Evolutionary conservation across 1,284 basidiomycete species (phyloP).

Genomic region (Mycena citricolor): DNA sequence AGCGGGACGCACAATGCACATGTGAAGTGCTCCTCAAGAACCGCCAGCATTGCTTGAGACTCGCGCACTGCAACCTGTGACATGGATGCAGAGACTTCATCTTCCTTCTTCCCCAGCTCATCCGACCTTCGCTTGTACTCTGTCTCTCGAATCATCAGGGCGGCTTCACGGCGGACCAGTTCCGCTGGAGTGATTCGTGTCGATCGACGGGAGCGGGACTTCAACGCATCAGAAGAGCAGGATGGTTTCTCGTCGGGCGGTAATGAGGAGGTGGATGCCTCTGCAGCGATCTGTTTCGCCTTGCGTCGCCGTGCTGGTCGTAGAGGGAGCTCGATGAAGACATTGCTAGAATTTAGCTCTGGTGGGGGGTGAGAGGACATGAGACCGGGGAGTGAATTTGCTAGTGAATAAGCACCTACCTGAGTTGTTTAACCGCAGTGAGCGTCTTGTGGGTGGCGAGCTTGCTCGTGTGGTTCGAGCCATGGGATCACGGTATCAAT

Average conservation of each 20-base stretch:
- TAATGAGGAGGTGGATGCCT: conserved; percentile 1
- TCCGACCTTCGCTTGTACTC: conserved; percentile 35
- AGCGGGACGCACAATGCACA: conserved; percentile 47
- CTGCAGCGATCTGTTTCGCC: no score
- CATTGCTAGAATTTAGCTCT: no score
- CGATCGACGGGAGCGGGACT: conserved; percentile 30
- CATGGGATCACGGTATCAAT: no score
- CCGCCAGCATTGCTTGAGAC: conserved; percentile 40
- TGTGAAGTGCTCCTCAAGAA: conserved; percentile 59
- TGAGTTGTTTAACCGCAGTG: no score
- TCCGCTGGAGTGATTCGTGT: conserved; percentile 38
- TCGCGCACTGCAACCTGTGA: conserved; percentile 42
- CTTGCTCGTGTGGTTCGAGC: no score
- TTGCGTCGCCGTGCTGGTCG: no score
- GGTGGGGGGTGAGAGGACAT: no score
- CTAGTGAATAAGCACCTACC: no score
- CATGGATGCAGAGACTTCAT: conserved; percentile 39
- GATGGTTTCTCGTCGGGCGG: conserved; percentile 5
- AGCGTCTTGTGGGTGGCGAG: no score
- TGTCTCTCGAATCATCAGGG: conserved; percentile 36
- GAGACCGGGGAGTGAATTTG: no score
- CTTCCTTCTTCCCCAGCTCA: conserved; percentile 39
- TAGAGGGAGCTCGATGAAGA: no score
- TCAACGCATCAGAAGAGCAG: not conserved
- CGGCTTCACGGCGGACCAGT: conserved; percentile 40